Percentiles rank a stretch among this genome's conserved stretches.
phyloP scores from a whole-genome alignment of 345 rosid genomes.

The Leavenworthia alabamica region DNA sequence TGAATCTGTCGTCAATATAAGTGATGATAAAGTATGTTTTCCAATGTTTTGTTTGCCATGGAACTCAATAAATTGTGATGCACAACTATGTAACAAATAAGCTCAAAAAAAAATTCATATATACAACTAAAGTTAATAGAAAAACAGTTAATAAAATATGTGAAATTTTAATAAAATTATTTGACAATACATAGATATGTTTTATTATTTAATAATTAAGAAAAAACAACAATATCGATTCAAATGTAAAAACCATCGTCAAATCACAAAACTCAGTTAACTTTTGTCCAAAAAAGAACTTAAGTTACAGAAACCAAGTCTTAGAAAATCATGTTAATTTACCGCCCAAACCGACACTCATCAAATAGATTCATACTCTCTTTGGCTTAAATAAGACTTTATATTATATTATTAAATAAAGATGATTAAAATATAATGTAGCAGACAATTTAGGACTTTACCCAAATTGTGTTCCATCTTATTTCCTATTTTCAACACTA shows the following conservation, averaged over 20 bases:
- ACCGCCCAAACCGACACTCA: constrained; percentile 21
- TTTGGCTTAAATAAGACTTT: constrained; percentile 11
- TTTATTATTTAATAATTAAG: not conserved
- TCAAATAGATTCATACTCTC: constrained; percentile 6
- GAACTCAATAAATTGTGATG: not conserved
- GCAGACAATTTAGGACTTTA: constrained; percentile 34
- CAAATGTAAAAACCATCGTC: constrained; percentile 9
- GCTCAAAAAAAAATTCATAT: not conserved
- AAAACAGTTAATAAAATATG: not conserved
- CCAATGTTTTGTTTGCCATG: constrained; percentile 1
- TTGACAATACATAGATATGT: not conserved
- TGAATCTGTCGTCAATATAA: not conserved
- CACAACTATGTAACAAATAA: not conserved
- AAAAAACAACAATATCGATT: not conserved
- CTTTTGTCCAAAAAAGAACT: not conserved
- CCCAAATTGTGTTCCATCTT: constrained; percentile 30
- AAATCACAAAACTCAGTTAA: constrained; percentile 11
- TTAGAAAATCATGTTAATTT: constrained; percentile 1
- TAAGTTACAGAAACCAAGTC: constrained; percentile 12
- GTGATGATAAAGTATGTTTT: not conserved
- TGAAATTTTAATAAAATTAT: not conserved
- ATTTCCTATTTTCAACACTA: constrained; percentile 26
- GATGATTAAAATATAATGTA: constrained; percentile 6
- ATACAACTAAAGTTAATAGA: not conserved
- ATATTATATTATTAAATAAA: not conserved